These are phyloP conservation scores for Bolboschoenus planiculmis DNA, from an alignment of 176 grass and related monocot species.

Conservation along the genomic window DNA sequence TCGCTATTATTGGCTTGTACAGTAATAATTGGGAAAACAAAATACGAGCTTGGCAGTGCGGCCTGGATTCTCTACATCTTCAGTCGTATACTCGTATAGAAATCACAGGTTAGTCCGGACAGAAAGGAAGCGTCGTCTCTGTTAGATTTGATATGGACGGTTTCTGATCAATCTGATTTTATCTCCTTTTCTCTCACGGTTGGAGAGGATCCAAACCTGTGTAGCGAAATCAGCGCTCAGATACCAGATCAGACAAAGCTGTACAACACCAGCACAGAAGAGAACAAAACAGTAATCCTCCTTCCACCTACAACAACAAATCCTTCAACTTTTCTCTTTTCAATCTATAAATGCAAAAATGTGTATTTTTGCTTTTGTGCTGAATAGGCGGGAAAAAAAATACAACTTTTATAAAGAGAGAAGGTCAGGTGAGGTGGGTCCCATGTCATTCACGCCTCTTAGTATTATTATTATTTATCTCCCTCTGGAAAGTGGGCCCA, in stretches of 20 bases:
- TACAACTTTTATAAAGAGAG: slow-evolving; percentile 13
- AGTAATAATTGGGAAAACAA: neutral
- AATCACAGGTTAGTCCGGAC: too few species aligned
- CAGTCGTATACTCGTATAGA: neutral
- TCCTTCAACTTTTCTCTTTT: slow-evolving; percentile 2
- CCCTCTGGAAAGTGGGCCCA: neutral
- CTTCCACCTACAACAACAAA: neutral
- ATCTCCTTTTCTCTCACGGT: rapidly evolving
- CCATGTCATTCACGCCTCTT: slow-evolving; percentile 3
- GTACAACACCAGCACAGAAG: neutral
- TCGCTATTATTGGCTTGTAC: neutral
- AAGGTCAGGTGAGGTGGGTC: neutral
- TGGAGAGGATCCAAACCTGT: neutral
- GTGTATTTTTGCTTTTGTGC: neutral
- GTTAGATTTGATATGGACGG: neutral
- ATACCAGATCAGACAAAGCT: slow-evolving; percentile 18
- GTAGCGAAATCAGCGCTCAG: neutral
- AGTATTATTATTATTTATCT: neutral
- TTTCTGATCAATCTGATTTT: neutral
- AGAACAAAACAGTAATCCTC: neutral
- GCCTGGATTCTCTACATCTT: neutral
- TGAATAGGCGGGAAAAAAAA: neutral
- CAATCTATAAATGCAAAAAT: neutral
- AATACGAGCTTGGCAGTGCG: neutral
- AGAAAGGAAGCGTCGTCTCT: too few species aligned